phyloP scores from a whole-genome alignment of 1,284 basidiomycete genomes.

The Porogramme epimiltina region DNA sequence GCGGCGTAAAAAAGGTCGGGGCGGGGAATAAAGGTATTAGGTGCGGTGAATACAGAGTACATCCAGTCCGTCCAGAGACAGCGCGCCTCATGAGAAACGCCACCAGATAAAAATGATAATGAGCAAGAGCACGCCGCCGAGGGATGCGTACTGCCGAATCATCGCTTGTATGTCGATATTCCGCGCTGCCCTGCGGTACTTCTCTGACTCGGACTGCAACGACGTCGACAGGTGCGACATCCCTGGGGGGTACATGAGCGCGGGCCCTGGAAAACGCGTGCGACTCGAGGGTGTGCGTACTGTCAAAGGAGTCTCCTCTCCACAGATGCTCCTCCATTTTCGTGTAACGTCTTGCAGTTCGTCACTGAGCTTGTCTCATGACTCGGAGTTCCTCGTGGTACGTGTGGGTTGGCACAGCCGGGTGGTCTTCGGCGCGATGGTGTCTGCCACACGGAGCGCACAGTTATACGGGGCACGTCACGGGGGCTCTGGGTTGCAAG shows the following conservation, averaged over 20 bases:
- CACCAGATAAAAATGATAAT: constrained; percentile 90
- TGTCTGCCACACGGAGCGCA: constrained; percentile 72
- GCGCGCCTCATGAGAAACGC: constrained; percentile 66
- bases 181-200: constrained; percentile 93
- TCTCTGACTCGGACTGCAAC: constrained; percentile 95
- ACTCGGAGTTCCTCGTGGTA: constrained; percentile 74
- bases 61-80: constrained; percentile 9
- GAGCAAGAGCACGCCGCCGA: constrained; percentile 80
- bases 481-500: background rate
- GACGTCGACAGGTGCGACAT: constrained; percentile 99
- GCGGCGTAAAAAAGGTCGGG: too few species aligned
- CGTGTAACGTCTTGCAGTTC: constrained; percentile 97
- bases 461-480: too few species aligned
- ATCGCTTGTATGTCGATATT: constrained; percentile 95
- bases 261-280: background rate
- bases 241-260: constrained; percentile 51
- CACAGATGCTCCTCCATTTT: constrained; percentile 98
- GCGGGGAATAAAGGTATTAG: constrained; percentile 1
- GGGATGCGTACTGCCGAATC: constrained; percentile 93
- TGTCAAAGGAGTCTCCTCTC: constrained; percentile 95
- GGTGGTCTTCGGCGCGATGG: constrained; percentile 98
- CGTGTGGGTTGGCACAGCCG: constrained; percentile 94
- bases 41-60: constrained; percentile 15
- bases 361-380: constrained; percentile 88
- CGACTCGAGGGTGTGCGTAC: constrained; percentile 48